Conservation (phyloP, 2,329 filamentous ascomycete species). For the Claviceps monticola region DNA sequence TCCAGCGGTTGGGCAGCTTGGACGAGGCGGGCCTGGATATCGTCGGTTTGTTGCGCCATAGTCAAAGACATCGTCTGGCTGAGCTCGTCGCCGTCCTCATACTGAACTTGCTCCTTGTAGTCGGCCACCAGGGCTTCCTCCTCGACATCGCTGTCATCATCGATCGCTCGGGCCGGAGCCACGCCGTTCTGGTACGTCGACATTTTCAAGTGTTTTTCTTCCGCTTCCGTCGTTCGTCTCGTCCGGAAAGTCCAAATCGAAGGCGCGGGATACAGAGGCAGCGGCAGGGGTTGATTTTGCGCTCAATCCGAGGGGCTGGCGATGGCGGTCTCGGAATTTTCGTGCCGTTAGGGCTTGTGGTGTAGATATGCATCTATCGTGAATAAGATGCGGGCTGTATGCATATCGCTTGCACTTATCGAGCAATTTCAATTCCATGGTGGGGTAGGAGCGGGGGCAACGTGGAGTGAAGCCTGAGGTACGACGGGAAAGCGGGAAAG, state of each 20-base stretch:
- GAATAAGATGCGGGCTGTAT: slow-evolving; percentile 11
- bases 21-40: slow-evolving; percentile 82
- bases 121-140: slow-evolving; percentile 93
- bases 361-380: slow-evolving; percentile 16
- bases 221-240: slow-evolving; percentile 15
- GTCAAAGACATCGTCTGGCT: slow-evolving; percentile 59
- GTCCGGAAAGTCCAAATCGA: slow-evolving; percentile 8
- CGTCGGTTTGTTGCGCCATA: slow-evolving; percentile 65
- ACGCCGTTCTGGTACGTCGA: slow-evolving; percentile 48
- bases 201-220: slow-evolving; percentile 30
- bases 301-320: slow-evolving; percentile 14
- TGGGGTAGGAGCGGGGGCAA: slow-evolving; percentile 4
- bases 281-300: slow-evolving; percentile 14
- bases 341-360: slow-evolving; percentile 26
- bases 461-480: background rate
- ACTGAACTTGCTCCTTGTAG: slow-evolving; percentile 92
- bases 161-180: slow-evolving; percentile 44
- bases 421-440: slow-evolving; percentile 8
- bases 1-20: slow-evolving; percentile 91
- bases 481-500: background rate
- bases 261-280: slow-evolving; percentile 14
- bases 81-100: slow-evolving; percentile 71
- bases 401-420: slow-evolving; percentile 16
- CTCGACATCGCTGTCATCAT: slow-evolving; percentile 85
- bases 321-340: slow-evolving; percentile 18